These are phyloP conservation scores for Tagetes patula DNA, from an alignment of 129 eudicot species.

Conservation along the genomic window DNA sequence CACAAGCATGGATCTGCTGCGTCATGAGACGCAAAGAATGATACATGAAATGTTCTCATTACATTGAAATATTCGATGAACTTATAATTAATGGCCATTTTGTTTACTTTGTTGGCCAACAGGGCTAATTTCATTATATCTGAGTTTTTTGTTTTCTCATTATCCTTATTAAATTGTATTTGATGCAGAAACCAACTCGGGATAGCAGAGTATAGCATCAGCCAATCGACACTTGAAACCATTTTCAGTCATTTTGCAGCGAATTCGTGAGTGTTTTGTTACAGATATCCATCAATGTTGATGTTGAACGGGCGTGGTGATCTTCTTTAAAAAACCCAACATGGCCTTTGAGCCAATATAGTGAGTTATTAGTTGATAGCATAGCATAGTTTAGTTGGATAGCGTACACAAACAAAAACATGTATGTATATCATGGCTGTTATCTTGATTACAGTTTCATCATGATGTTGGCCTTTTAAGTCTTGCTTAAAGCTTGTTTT, in stretches of 20 bases:
- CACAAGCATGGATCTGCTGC: background rate
- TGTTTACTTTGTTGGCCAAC: background rate
- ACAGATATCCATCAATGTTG: background rate
- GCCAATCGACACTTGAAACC: slow-evolving; percentile 94
- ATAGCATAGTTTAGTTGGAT: slow-evolving; percentile 14
- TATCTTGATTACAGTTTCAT: background rate
- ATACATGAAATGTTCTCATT: background rate
- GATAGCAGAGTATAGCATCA: slow-evolving; percentile 91
- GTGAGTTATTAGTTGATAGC: slow-evolving; percentile 22
- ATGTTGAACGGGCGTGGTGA: background rate
- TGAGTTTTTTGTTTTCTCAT: background rate
- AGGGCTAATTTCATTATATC: background rate
- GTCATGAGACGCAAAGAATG: background rate
- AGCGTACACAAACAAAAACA: slow-evolving; percentile 16
- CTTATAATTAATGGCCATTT: background rate
- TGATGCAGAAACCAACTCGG: slow-evolving; percentile 58
- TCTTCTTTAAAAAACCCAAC: background rate
- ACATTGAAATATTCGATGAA: background rate
- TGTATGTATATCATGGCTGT: slow-evolving; percentile 15
- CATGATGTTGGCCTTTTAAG: too few species aligned
- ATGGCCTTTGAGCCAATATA: slow-evolving; percentile 11
- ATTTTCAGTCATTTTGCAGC: slow-evolving; percentile 95
- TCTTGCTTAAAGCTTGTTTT: too few species aligned
- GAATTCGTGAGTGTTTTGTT: slow-evolving; percentile 42
- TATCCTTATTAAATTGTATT: background rate